Base-by-base conservation (phyloP, 2,329 filamentous ascomycete species). In the Fusarium sp. region DNA sequence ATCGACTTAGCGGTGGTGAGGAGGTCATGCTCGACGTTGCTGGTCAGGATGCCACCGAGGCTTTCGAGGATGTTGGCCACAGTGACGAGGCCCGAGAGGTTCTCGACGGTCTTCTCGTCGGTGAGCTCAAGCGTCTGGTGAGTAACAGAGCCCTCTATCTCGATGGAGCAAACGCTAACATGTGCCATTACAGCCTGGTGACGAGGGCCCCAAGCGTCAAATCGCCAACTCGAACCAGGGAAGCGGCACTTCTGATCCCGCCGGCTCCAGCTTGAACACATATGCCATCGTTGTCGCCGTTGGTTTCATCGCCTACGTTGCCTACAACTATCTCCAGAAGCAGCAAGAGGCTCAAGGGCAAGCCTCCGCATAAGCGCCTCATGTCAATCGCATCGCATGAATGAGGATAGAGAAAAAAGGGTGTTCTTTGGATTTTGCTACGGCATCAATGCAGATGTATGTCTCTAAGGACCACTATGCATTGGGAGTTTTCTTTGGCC, bases 31-130 rank as follows among this genome's bases (percentile, higher is more conserved):
- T 99, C 78, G 96, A 99, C 78, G 95, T 98, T 75, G 96, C 89
- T 81, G 96, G 96, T 78, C 95, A 98, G 87, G 96, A 99, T 85
- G 93, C 94, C 80, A 98, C 96, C 79, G 96, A 98, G 87, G 96
- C 96, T 72, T 99, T 99, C 83, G 96, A 99, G 88, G 96, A 99
- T 85, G 96, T 99, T 81, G 96, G 96, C 82, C 96, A 99, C 92
- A 97, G 94, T 80, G 96, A 99, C 85, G 96, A 99, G 89, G 96
- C 96, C 77, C 93, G 96, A 77, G 96, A 98, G 87, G 96, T 97
- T 77, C 91, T 99, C 66, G 91, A 93, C 38, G 90, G 90, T 80
- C 87, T 97, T 75, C 85, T 91, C 59, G 89, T 96, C 76, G 95
- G 94, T 75, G 88, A 82, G 42, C 85, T 98, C 83, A 97, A 97